These are phyloP conservation scores for Aspergillus fijiensis DNA, from an alignment of 2,329 filamentous ascomycete genomes.

Conservation along the genomic window DNA sequence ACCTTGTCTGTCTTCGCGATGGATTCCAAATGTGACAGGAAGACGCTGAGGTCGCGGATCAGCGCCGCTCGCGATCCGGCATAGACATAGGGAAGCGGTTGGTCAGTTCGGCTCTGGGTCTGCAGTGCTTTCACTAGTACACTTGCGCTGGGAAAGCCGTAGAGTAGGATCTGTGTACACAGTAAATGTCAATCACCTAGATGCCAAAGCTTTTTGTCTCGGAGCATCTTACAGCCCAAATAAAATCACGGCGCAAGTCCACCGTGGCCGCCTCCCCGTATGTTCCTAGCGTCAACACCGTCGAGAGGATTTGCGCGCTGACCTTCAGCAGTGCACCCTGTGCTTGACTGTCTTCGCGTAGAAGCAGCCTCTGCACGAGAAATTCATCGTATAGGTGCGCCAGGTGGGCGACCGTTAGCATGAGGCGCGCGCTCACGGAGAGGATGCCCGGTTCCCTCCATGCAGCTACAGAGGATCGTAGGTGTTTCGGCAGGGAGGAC, in stretches of 20 bases:
- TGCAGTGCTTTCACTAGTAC: no score
- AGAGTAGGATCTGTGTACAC: no score
- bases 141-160: no score
- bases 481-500: neutral
- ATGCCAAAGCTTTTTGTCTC: no score
- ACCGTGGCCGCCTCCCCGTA: conserved; percentile 22
- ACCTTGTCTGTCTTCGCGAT: no score
- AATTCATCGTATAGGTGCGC: conserved; percentile 31
- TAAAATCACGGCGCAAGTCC: conserved; percentile 26
- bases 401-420: conserved; percentile 30
- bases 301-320: conserved; percentile 23
- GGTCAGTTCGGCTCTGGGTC: no score
- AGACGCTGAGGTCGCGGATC: no score
- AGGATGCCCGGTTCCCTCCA: conserved; percentile 7
- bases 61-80: no score
- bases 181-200: no score
- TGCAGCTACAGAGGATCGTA: conserved; percentile 7
- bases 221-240: neutral
- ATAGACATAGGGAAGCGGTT: no score
- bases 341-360: conserved; percentile 23
- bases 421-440: conserved; percentile 30
- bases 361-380: conserved; percentile 27
- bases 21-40: no score
- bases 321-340: conserved; percentile 11
- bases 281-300: conserved; percentile 22